Evolutionary conservation across 495 filamentous ascomycete genomes (phyloP).

Genomic region (Talaromyces proteolyticus): DNA sequence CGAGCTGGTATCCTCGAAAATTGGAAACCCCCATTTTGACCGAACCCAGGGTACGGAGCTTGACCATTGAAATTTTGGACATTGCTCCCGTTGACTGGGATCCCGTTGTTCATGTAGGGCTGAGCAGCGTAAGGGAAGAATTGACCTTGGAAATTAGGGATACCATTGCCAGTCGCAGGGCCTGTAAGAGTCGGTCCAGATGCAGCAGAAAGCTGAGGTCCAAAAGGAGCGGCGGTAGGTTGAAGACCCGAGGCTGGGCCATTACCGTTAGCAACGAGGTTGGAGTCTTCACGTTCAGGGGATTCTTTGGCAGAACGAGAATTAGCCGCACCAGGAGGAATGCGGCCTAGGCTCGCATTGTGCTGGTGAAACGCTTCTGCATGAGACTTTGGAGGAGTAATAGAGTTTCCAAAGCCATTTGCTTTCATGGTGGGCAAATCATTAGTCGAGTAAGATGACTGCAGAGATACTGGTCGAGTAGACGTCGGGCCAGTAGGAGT

Average conservation of each 20-base stretch:
- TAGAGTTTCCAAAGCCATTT: constrained; percentile 41
- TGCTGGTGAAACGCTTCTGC: constrained; percentile 80
- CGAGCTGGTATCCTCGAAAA: constrained; percentile 23
- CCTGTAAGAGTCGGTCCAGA: constrained; percentile 13
- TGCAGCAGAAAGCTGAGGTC: constrained; percentile 30
- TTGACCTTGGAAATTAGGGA: constrained; percentile 21
- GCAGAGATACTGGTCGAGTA: constrained; percentile 40
- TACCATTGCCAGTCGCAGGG: constrained; percentile 11
- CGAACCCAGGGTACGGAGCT: constrained; percentile 20
- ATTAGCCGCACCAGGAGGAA: constrained; percentile 55
- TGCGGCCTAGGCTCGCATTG: constrained; percentile 73
- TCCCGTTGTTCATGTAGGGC: constrained; percentile 22
- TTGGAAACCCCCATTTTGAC: constrained; percentile 27
- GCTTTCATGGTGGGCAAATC: constrained; percentile 85
- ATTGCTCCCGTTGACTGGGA: constrained; percentile 19
- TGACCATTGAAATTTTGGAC: constrained; percentile 18
- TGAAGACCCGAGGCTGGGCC: constrained; percentile 68
- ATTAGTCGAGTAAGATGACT: constrained; percentile 84
- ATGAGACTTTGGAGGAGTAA: constrained; percentile 53
- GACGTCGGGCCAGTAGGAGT: constrained; percentile 18
- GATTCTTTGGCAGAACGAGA: constrained; percentile 64
- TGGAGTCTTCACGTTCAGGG: constrained; percentile 40
- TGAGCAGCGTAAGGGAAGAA: constrained; percentile 28
- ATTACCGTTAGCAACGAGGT: constrained; percentile 28
- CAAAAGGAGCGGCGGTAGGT: constrained; percentile 67